A percentile compares a stretch with the other conserved stretches of the same genome.
Evolutionary conservation across 805 yeast species (phyloP).

Genomic region (Debaryomyces prosopidis): DNA sequence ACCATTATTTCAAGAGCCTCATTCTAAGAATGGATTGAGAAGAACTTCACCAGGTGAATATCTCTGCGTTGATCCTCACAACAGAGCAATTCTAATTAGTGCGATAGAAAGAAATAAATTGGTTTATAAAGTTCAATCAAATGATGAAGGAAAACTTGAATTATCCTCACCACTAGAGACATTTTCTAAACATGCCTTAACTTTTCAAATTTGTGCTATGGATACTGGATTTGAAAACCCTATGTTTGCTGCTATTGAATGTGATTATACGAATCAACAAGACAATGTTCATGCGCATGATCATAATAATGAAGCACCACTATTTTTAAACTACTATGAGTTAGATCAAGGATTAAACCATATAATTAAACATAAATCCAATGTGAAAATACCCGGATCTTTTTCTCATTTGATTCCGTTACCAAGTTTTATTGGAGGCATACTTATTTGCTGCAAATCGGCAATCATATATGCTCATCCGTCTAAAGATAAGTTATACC

Average conservation of each 20-base stretch:
- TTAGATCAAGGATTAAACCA: constrained; percentile 85
- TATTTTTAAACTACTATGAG: constrained; percentile 66
- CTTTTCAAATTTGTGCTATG: constrained; percentile 56
- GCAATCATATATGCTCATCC: constrained; percentile 52
- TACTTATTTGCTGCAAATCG: constrained; percentile 61
- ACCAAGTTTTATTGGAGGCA: constrained; percentile 74
- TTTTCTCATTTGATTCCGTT: constrained; percentile 61
- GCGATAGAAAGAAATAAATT: constrained; percentile 75
- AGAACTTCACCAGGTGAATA: constrained; percentile 76
- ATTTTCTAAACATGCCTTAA: constrained; percentile 47
- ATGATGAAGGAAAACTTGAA: constrained; percentile 42
- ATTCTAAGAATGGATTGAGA: constrained; percentile 72
- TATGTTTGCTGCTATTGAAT: constrained; percentile 76
- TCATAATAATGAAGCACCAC: constrained; percentile 7
- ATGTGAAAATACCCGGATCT: constrained; percentile 17
- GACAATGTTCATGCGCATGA: constrained; percentile 5
- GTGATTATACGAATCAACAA: constrained; percentile 43
- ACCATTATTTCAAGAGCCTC: constrained; percentile 61
- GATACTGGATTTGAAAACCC: constrained; percentile 86
- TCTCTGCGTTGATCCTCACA: constrained; percentile 66
- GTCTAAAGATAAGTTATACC: constrained; percentile 16
- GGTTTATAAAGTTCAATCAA: constrained; percentile 62
- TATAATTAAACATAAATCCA: constrained; percentile 47
- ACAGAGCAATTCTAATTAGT: constrained; percentile 66
- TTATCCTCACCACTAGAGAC: constrained; percentile 79